Evolutionary conservation across 2,329 filamentous ascomycete species (phyloP).

Genomic region (Parastagonospora avenae): DNA sequence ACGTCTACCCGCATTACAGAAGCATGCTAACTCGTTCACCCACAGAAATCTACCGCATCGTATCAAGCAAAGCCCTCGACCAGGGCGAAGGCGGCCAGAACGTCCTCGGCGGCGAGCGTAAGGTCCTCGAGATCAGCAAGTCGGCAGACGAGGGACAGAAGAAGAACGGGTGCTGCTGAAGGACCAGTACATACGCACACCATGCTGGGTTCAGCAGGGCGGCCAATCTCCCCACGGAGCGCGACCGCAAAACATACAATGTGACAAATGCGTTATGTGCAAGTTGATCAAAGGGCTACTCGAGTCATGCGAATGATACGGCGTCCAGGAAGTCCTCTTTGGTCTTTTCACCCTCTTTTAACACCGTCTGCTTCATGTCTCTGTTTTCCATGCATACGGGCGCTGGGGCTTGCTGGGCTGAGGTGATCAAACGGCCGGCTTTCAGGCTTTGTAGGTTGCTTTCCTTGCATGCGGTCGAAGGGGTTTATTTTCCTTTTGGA

Average conservation of each 20-base stretch:
- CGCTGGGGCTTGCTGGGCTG: slow-evolving; percentile 22
- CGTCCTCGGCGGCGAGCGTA: slow-evolving; percentile 74
- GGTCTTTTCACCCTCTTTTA: slow-evolving; percentile 30
- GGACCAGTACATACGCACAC: slow-evolving; percentile 13
- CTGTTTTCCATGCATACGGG: slow-evolving; percentile 28
- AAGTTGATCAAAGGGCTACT: slow-evolving; percentile 23
- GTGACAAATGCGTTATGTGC: slow-evolving; percentile 4
- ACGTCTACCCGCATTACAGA: background rate
- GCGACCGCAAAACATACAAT: slow-evolving; percentile 10
- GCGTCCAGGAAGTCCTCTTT: slow-evolving; percentile 42
- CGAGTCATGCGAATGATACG: slow-evolving; percentile 42
- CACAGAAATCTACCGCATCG: slow-evolving; percentile 97
- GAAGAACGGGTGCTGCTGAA: slow-evolving; percentile 75
- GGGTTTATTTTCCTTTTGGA: slow-evolving; percentile 22
- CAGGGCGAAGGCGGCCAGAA: slow-evolving; percentile 81
- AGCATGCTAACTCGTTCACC: slow-evolving; percentile 6
- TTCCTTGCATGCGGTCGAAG: slow-evolving; percentile 37
- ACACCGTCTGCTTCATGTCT: slow-evolving; percentile 36
- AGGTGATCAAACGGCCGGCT: slow-evolving; percentile 18
- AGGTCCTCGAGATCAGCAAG: slow-evolving; percentile 83
- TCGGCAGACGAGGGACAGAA: slow-evolving; percentile 79
- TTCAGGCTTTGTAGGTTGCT: slow-evolving; percentile 33
- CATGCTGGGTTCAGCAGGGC: slow-evolving; percentile 9
- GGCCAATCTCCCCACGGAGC: slow-evolving; percentile 6
- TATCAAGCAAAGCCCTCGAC: slow-evolving; percentile 96